These are phyloP conservation scores for Croton setiger DNA, from an alignment of 441 rosid genomes.

Conservation along the genomic window DNA sequence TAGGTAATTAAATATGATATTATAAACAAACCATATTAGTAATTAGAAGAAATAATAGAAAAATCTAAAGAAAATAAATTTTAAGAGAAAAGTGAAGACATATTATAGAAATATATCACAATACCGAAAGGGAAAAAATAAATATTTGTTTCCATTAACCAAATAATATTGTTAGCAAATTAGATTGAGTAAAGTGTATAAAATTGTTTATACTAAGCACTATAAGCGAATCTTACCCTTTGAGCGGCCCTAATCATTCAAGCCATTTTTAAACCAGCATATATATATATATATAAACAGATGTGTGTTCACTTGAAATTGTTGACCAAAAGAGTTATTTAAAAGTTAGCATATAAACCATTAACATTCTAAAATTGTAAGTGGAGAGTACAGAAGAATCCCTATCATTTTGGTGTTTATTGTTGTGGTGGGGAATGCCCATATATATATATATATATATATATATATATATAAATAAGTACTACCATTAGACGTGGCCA, in stretches of 20 bases:
- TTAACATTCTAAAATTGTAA: conserved; percentile 19
- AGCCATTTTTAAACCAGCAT: conserved; percentile 14
- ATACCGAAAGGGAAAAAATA: not conserved
- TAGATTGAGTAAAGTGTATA: not conserved
- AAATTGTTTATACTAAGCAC: conserved; percentile 13
- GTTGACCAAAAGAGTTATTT: conserved; percentile 24
- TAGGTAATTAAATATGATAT: too few species aligned
- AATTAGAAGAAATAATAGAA: too few species aligned
- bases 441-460: not conserved
- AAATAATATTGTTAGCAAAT: not conserved
- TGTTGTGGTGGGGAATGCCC: conserved; percentile 23
- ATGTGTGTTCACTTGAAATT: conserved; percentile 36
- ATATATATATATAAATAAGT: too few species aligned
- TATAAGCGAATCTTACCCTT: conserved; percentile 21
- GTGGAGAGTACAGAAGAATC: conserved; percentile 29
- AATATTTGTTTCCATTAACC: not conserved
- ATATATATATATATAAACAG: conserved; percentile 9
- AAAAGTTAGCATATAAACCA: conserved; percentile 24
- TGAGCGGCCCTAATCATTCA: conserved; percentile 27
- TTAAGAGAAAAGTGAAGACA: too few species aligned
- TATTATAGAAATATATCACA: too few species aligned
- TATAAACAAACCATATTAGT: too few species aligned
- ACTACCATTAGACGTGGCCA: too few species aligned
- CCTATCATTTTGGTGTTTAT: conserved; percentile 19
- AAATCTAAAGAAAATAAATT: too few species aligned